These are phyloP conservation scores for Beauveria sp. DNA, from an alignment of 2,329 filamentous ascomycete genomes.

Conservation along the genomic window DNA sequence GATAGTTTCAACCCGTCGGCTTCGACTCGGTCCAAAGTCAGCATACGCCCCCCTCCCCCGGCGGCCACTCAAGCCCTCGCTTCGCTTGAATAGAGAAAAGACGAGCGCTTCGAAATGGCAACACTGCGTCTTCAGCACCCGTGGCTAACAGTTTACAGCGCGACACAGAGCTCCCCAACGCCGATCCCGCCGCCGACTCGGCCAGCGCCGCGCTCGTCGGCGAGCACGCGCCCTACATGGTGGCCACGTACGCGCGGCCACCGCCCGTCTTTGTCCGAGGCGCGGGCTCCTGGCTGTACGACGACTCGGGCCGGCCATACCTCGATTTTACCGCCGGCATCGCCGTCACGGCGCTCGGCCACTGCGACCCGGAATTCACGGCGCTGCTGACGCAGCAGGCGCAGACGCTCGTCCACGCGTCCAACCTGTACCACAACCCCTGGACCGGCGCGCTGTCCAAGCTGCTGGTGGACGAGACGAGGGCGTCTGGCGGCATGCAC, in stretches of 20 bases:
- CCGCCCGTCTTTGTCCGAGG: slow-evolving; percentile 84
- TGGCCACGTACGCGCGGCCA: slow-evolving; percentile 88
- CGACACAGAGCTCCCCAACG: slow-evolving; percentile 45
- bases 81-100: neutral
- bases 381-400: slow-evolving; percentile 72
- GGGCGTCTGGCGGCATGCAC: slow-evolving; percentile 73
- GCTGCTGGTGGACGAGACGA: slow-evolving; percentile 73
- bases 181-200: slow-evolving; percentile 68
- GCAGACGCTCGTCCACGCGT: slow-evolving; percentile 77
- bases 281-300: slow-evolving; percentile 81
- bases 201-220: slow-evolving; percentile 66
- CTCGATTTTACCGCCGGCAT: slow-evolving; percentile 95
- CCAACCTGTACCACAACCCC: slow-evolving; percentile 94
- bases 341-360: slow-evolving; percentile 86
- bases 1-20: neutral
- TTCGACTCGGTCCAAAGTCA: neutral
- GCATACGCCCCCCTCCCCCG: too few species aligned
- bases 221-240: slow-evolving; percentile 80
- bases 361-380: slow-evolving; percentile 74
- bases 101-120: too few species aligned
- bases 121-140: too few species aligned
- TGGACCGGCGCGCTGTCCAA: slow-evolving; percentile 90
- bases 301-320: slow-evolving; percentile 75
- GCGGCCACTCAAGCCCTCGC: neutral
- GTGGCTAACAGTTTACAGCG: slow-evolving; percentile 14